phyloP scores from a whole-genome alignment of 306 rosid genomes.

The Betula pendula region DNA sequence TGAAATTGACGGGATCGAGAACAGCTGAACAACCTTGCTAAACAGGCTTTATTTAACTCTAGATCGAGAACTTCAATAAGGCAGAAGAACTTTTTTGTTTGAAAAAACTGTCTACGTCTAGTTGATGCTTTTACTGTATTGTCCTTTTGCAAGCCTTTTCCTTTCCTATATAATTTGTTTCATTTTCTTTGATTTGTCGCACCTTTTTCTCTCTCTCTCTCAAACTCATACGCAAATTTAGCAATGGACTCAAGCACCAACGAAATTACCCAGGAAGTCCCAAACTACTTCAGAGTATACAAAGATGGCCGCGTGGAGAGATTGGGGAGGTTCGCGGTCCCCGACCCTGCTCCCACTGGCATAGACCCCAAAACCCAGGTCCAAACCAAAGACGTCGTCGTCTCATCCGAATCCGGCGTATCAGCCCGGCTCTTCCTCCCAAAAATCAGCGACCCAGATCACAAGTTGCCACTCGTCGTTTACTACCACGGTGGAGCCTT shows the following conservation, averaged over 20 bases:
- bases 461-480: conserved; percentile 30
- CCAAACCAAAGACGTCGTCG: conserved; percentile 24
- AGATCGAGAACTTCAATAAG: too few species aligned
- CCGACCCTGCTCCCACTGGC: neutral
- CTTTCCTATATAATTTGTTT: too few species aligned
- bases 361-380: conserved; percentile 23
- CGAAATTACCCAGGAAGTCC: conserved; percentile 18
- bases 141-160: too few species aligned
- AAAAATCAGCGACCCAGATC: neutral
- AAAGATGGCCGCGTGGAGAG: conserved; percentile 27
- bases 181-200: too few species aligned
- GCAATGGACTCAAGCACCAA: neutral
- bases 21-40: too few species aligned
- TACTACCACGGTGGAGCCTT: conserved; percentile 39
- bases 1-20: too few species aligned
- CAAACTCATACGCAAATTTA: too few species aligned
- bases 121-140: too few species aligned
- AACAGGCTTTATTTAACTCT: too few species aligned
- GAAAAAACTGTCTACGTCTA: too few species aligned
- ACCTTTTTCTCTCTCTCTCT: too few species aligned
- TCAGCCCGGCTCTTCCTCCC: conserved; percentile 29
- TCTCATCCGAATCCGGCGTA: conserved; percentile 6
- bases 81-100: too few species aligned
- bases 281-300: conserved; percentile 18
- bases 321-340: neutral